phyloP scores from a whole-genome alignment of 2,329 filamentous ascomycete species.

The Fusarium haematococcum region DNA sequence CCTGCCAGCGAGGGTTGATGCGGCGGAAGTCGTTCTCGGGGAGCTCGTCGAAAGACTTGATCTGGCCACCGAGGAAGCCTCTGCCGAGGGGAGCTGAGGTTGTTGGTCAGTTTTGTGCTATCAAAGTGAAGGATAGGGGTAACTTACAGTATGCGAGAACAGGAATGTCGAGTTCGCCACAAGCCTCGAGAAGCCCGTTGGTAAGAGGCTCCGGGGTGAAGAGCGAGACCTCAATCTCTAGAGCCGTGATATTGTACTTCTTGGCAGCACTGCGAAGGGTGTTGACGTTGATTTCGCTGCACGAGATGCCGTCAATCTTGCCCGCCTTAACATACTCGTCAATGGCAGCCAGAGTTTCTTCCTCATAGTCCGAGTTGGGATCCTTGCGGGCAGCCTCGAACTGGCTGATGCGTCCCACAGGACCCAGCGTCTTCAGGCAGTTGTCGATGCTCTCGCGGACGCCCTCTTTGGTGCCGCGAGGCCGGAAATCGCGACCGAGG shows the following conservation, averaged over 20 bases:
- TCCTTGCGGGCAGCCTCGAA: conserved; percentile 71
- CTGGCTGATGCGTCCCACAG: conserved; percentile 62
- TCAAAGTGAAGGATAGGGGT: neutral
- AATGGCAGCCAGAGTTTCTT: conserved; percentile 55
- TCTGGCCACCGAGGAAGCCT: conserved; percentile 63
- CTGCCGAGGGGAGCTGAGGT: conserved; percentile 59
- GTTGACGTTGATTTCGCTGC: conserved; percentile 59
- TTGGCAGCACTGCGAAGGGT: conserved; percentile 59
- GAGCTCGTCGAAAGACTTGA: conserved; percentile 67
- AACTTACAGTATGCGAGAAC: conserved; percentile 71
- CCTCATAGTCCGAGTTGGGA: conserved; percentile 60
- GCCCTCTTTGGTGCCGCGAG: conserved; percentile 63
- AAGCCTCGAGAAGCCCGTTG: conserved; percentile 63
- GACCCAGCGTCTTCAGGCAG: conserved; percentile 56
- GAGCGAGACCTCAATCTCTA: conserved; percentile 64
- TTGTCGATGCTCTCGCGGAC: conserved; percentile 67
- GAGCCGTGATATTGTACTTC: conserved; percentile 54
- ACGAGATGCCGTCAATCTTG: conserved; percentile 60
- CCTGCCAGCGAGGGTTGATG: conserved; percentile 68
- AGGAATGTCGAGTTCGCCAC: conserved; percentile 72
- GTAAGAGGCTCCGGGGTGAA: conserved; percentile 57
- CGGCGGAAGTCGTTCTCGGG: conserved; percentile 61
- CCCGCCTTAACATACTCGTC: conserved; percentile 60
- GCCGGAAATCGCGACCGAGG: conserved; percentile 48
- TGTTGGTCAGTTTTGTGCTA: conserved; percentile 25